Evolutionary conservation across 768 basidiomycete species (phyloP).

Genomic region (Auricularia heimuer): DNA sequence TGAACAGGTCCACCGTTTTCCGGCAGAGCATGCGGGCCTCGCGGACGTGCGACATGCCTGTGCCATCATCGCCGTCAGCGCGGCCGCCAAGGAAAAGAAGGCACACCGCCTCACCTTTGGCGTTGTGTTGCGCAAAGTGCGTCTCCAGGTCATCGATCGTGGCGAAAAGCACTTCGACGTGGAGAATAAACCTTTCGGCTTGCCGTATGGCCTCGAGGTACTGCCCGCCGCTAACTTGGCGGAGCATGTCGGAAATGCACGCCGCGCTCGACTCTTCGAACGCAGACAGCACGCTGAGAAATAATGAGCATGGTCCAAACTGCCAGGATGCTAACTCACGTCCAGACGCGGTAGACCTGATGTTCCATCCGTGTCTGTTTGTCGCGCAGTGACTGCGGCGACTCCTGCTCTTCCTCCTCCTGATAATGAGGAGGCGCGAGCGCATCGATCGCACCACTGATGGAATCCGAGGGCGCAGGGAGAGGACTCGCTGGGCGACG

Average conservation of each 20-base stretch:
- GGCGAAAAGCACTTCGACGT: conserved; percentile 95
- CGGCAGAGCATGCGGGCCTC: conserved; percentile 98
- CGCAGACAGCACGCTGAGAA: conserved; percentile 73
- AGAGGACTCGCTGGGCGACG: conserved; percentile 55
- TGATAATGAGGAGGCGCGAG: conserved; percentile 30
- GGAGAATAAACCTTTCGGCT: conserved; percentile 97
- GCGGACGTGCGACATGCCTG: conserved; percentile 95
- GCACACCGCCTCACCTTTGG: conserved; percentile 62
- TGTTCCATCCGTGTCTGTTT: conserved; percentile 94
- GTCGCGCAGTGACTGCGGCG: conserved; percentile 68
- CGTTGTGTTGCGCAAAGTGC: conserved; percentile 65
- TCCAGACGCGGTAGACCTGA: conserved; percentile 98
- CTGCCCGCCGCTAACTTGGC: conserved; percentile 93
- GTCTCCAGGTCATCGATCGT: conserved; percentile 94
- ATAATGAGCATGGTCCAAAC: neutral
- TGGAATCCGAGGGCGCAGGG: conserved; percentile 17
- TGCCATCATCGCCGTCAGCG: neutral
- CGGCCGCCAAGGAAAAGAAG: neutral
- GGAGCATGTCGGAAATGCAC: conserved; percentile 97
- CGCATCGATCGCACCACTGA: neutral
- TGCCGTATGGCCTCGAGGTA: conserved; percentile 95
- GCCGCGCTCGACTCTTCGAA: conserved; percentile 99
- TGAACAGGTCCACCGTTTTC: conserved; percentile 97
- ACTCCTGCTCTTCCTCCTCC: conserved; percentile 76
- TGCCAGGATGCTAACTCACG: conserved; percentile 42